phyloP scores from a whole-genome alignment of 2,329 filamentous ascomycete species.

The Nemania sp. region DNA sequence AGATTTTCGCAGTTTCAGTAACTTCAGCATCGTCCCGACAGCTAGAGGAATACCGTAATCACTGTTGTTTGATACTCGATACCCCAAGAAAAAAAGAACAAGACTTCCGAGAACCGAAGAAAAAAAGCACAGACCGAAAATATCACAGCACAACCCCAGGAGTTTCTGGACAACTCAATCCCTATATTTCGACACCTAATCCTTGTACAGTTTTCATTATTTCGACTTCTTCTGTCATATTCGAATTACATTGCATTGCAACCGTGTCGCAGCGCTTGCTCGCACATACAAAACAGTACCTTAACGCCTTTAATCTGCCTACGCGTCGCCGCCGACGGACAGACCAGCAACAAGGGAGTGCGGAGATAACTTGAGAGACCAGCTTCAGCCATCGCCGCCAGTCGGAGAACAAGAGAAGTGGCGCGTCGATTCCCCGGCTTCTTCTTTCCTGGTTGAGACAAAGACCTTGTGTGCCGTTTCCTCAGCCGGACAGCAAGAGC shows the following conservation, averaged over 20 bases:
- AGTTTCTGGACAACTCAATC: constrained; percentile 30
- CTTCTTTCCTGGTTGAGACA: background rate
- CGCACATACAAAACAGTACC: constrained; percentile 29
- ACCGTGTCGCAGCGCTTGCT: constrained; percentile 26
- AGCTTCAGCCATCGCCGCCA: constrained; percentile 3
- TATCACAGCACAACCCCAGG: constrained; percentile 15
- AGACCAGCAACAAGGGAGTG: constrained; percentile 6
- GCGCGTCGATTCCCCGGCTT: background rate
- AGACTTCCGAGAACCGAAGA: constrained; percentile 32
- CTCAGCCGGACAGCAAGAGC: constrained; percentile 22
- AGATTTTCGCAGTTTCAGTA: constrained; percentile 12
- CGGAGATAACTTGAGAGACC: background rate
- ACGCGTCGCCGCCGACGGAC: constrained; percentile 26
- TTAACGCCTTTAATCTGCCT: constrained; percentile 31
- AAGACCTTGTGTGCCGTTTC: constrained; percentile 10
- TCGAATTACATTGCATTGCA: constrained; percentile 35
- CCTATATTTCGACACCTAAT: constrained; percentile 28
- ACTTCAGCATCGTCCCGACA: constrained; percentile 23
- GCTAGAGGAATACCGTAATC: constrained; percentile 14
- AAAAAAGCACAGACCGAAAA: constrained; percentile 31
- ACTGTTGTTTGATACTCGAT: constrained; percentile 1
- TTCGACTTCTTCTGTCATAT: constrained; percentile 25
- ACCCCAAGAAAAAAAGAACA: constrained; percentile 17
- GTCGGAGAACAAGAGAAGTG: background rate
- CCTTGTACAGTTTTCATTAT: constrained; percentile 29